Base-by-base conservation (phyloP, 192 early-diverging fungal genomes). In the Jimgerdemannia flammicorona region DNA sequence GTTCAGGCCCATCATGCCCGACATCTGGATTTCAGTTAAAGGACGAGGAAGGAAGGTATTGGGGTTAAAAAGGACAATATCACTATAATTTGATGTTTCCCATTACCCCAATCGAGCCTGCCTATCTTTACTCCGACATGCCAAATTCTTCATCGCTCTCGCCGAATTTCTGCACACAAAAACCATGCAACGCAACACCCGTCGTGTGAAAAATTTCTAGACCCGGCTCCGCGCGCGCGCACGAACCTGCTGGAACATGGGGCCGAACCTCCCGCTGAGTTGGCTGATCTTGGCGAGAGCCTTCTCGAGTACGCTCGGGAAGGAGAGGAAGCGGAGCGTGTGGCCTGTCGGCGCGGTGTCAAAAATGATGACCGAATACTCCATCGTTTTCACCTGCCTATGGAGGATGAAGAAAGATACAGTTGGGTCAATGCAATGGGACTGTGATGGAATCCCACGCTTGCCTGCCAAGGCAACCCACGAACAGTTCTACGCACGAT, bases 291-390 rank as follows among this genome's bases (percentile, higher is more conserved):
- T 99, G 66, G 94, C 94, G 71, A 99, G 85, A 10, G 98, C 97
- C 85, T 99, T 99, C 74, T 99, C 97, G 66, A 99, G 80, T 3
- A 99, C 95, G 41, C 90, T 93, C 3, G 98, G 98, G 91, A 99
- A 99, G 42, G 95, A 97, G 69, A 99, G 85, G 87, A 99, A 99
- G 64, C 98, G 95, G 71, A 99, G 92, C 10, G 98, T 99, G 76
- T 99, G 98, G 19, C 98, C 98, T 4, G 98, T 99, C 4, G 98
- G 98, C 4, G 98, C 98, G 39, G 98, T 99, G 86, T 99, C 98
- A 86, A 99, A 99, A 67, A 99, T 96, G 71, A 99, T 96, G 44
- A 93, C 92, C 72, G 93, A 94, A 86, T 99, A 99, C 73, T 99
- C 95, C 97, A 99, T 99, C 71, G 95, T 95, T 85, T 99, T 97